Evolutionary conservation across 148 eudicot genomes (phyloP).

Genomic region (Pharnaceum exiguum): DNA sequence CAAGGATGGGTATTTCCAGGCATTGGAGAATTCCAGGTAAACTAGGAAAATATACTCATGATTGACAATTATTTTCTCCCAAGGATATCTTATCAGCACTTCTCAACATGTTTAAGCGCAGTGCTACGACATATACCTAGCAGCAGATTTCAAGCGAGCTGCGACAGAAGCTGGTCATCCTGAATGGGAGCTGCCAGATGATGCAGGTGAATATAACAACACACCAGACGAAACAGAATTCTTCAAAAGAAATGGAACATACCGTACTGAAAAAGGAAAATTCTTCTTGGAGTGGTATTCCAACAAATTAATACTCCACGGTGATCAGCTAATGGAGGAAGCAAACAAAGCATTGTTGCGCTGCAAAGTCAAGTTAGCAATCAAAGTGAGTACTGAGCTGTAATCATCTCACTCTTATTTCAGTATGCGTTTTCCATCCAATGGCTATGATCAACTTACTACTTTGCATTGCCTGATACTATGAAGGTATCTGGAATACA

Average conservation of each 20-base stretch:
- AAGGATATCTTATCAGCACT: too few species aligned
- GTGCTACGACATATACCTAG: constrained; percentile 75
- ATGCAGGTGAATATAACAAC: constrained; percentile 78
- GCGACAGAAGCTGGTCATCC: constrained; percentile 63
- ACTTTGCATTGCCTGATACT: not conserved
- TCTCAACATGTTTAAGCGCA: too few species aligned
- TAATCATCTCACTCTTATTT: too few species aligned
- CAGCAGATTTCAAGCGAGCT: constrained; percentile 54
- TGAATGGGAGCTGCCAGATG: constrained; percentile 85
- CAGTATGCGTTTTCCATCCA: too few species aligned
- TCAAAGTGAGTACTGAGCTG: constrained; percentile 32
- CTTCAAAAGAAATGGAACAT: constrained; percentile 60
- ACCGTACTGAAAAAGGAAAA: constrained; percentile 46
- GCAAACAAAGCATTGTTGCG: constrained; percentile 49
- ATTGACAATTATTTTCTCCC: not conserved
- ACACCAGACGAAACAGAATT: constrained; percentile 83
- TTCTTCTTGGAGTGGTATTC: constrained; percentile 94
- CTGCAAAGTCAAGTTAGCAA: constrained; percentile 51
- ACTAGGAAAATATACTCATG: not conserved
- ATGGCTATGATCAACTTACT: not conserved
- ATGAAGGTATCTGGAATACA: constrained; percentile 81
- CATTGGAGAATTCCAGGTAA: constrained; percentile 86
- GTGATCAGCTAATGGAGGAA: constrained; percentile 66
- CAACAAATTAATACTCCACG: constrained; percentile 58
- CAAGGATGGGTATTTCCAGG: constrained; percentile 93